Base-by-base conservation (phyloP, 2,329 filamentous ascomycete genomes). In the Chalara sp. region DNA sequence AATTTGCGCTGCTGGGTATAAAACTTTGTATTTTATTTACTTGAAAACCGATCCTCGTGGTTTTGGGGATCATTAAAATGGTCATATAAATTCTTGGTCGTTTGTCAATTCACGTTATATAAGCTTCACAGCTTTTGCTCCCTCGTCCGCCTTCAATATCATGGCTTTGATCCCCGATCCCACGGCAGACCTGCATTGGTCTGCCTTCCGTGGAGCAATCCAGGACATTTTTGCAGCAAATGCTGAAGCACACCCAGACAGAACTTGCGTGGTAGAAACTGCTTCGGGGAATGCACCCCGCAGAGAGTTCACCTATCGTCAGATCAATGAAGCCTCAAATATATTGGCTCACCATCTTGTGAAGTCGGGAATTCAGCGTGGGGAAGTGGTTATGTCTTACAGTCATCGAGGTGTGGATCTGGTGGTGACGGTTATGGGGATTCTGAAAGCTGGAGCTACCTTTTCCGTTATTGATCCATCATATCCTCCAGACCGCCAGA, bases 311-410 rank as follows among this genome's bases (percentile, higher is more conserved):
- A 92, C 83, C 29, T 97, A 96, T 68, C 75, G 75, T 57, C 88
- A 95, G 63, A 96, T 97, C 64, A 79, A 90, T 64, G 86, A 96
- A 71, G 84, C 86, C 0, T 86, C 88, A 32, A 95, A 95, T 65
- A 76, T 81, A 13, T 68, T 96, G 6, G 87, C 89, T 28, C 83
- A 95, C 69, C 80, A 95, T 64, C 76, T 96, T 21, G 79, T 86
- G 49, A 75, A 84, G 47, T 76, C 82, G 61, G 90, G 91, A 52
- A 76, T 89, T 56, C 76, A 83, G 53, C 75, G 82, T 58, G 90
- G 89, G 6, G 90, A 97, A 64, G 90, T 96, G 2, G 89, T 96
- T 61, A 95, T 96, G 88, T 87, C 93, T 56, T 96, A 84, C 65
- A 89, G 89, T 50, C 80, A 96, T 69, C 82, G 91, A 52, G 83